phyloP scores from a whole-genome alignment of 1,284 basidiomycete species.

The Pulveroboletus sp. region DNA sequence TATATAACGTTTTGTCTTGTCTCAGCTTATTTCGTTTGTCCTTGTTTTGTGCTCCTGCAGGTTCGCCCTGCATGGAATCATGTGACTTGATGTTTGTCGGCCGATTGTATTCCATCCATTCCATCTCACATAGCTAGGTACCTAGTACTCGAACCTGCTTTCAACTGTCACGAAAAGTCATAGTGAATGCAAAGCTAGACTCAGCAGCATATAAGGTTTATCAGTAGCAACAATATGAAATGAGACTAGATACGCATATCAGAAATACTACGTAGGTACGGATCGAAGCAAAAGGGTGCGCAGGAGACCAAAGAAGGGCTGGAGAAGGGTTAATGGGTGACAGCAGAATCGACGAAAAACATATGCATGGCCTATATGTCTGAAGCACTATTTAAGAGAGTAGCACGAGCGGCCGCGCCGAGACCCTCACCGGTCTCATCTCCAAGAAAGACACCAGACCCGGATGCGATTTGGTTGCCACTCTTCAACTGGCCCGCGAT shows the following conservation, averaged over 20 bases:
- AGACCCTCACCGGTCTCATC: conserved; percentile 44
- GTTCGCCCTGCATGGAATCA: conserved; percentile 7
- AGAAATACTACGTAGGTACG: conserved; percentile 15
- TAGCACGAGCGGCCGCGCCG: conserved; percentile 46
- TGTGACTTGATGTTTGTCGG: conserved; percentile 14
- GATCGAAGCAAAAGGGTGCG: background rate
- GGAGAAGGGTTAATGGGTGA: background rate
- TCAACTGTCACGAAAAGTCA: background rate
- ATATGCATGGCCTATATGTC: conserved; percentile 33
- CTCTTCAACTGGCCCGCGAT: conserved; percentile 47
- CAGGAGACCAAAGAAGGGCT: background rate
- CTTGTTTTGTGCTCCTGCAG: conserved; percentile 31
- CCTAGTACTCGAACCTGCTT: conserved; percentile 5
- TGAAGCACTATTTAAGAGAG: conserved; percentile 50
- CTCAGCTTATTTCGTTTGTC: conserved; percentile 25
- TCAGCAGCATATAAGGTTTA: conserved; percentile 18
- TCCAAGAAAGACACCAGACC: conserved; percentile 32
- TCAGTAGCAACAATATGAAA: background rate
- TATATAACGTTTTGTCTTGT: conserved; percentile 36
- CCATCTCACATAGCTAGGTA: conserved; percentile 1
- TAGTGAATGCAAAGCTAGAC: conserved; percentile 3
- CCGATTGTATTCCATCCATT: conserved; percentile 10
- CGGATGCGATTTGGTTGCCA: conserved; percentile 30
- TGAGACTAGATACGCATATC: background rate
- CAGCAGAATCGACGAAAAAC: background rate